Evolutionary conservation across 2,329 filamentous ascomycete genomes (phyloP), one percentile per base, ranked within the genome.

Genomic region (Neocucurbitaria cava): DNA sequence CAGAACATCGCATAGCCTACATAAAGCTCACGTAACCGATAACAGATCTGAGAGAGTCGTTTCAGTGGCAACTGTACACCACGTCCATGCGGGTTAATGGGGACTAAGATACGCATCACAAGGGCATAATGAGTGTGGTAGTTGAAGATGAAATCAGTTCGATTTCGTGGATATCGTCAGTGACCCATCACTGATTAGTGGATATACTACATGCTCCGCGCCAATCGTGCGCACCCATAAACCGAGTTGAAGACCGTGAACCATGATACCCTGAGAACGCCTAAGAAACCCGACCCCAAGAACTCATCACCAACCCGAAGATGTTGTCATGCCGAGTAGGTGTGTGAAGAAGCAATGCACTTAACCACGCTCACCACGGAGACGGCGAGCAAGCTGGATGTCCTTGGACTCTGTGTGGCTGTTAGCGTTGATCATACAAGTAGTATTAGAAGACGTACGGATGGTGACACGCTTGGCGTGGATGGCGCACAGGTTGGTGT

Each of bases 391-490:
- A 56, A 98, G 85, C 79, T 97, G 94, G 68, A 99, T 96, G 77
- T 98, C 95, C 80, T 96, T 96, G 78, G 95, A 92, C 91, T 96
- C 94, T 74, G 64, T 33, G 17, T 10, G n/a, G 21, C 5, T 50
- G 59, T 73, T 66, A 72, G 68, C 33, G 46, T 56, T 40, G 4
- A 54, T 30, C 21, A 42, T 23, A 10, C 1, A 15, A 41, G 62
- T 17, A 39, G 20, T 17, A 30, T 1, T 1, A n/a, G 38, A 40
- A 49, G 28, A 69, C 72, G 46, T 71, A 75, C 72, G 80, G 68
- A 97, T 96, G 35, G 94, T 98, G 48, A 98, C 92, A 74, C 94
- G 85, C 88, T 98, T 98, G 82, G 95, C 94, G 83, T 98, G 95
- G 80, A 98, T 96, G 76, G 95, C 94, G 83, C 94, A 98, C 48